Evolutionary conservation across 2,329 filamentous ascomycete species (phyloP).

Genomic region (Blumeriella jaapii): DNA sequence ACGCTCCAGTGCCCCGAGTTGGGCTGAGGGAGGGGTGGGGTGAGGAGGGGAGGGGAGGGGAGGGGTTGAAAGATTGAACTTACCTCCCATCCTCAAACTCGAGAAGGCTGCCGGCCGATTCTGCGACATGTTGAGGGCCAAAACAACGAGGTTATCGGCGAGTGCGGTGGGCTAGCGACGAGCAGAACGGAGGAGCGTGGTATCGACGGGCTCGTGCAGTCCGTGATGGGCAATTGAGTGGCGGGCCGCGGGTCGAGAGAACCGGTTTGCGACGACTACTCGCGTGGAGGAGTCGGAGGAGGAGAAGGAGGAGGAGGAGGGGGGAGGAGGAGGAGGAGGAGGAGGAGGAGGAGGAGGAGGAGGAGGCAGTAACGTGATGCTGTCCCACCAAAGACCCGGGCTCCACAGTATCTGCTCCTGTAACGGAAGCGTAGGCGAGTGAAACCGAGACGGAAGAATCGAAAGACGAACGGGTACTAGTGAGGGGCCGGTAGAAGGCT

Average conservation of each 20-base stretch:
- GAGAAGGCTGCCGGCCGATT: conserved; percentile 84
- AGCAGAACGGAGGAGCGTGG: conserved; percentile 34
- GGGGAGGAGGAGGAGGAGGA: neutral
- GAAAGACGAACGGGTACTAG: conserved; percentile 7
- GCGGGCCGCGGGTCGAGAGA: conserved; percentile 14
- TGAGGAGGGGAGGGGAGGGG: neutral
- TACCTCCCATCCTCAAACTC: conserved; percentile 93
- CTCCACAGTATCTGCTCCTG: conserved; percentile 14
- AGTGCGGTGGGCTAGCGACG: conserved; percentile 32
- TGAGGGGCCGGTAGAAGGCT: conserved; percentile 8
- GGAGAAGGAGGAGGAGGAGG: neutral
- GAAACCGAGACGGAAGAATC: conserved; percentile 14
- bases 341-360: neutral
- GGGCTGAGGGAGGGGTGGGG: conserved; percentile 1
- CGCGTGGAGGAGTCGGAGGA: conserved; percentile 2
- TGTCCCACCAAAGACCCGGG: conserved; percentile 15
- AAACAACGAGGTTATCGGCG: conserved; percentile 28
- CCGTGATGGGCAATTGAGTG: conserved; percentile 41
- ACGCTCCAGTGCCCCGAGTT: conserved; percentile 4
- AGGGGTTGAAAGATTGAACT: conserved; percentile 28
- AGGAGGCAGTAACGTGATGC: conserved; percentile 21
- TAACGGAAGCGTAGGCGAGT: conserved; percentile 13
- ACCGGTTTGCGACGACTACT: conserved; percentile 15
- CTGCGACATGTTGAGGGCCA: conserved; percentile 59
- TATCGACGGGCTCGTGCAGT: conserved; percentile 32